These are phyloP conservation scores for Diatrype stigma DNA, from an alignment of 2,329 filamentous ascomycete species.

Conservation along the genomic window DNA sequence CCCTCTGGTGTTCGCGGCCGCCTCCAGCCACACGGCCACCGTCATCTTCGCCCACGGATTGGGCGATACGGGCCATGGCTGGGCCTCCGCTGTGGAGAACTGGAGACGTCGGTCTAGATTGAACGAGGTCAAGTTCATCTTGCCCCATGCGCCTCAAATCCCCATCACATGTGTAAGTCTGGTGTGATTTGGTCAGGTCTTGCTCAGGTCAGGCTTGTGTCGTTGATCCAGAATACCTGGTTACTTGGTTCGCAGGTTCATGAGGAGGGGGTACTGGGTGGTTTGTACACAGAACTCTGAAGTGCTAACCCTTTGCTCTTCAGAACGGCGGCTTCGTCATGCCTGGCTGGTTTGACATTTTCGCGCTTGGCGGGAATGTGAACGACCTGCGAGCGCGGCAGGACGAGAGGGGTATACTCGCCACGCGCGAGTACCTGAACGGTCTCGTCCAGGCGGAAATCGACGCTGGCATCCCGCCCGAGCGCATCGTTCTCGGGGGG, in stretches of 20 bases:
- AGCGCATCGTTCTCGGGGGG: slow-evolving; percentile 80
- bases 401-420: slow-evolving; percentile 69
- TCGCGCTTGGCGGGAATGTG: slow-evolving; percentile 21
- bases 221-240: not conserved
- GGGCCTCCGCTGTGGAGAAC: slow-evolving; percentile 80
- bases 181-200: not conserved
- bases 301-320: not conserved
- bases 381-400: slow-evolving; percentile 30
- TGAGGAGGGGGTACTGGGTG: no score
- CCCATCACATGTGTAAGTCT: slow-evolving; percentile 75
- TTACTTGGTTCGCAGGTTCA: not conserved
- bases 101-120: slow-evolving; percentile 78
- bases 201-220: no score
- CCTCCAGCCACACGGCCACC: slow-evolving; percentile 73
- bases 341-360: slow-evolving; percentile 84
- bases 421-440: slow-evolving; percentile 72
- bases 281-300: no score
- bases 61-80: slow-evolving; percentile 76
- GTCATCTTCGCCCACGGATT: slow-evolving; percentile 93
- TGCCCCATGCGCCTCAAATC: slow-evolving; percentile 84
- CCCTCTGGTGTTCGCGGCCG: slow-evolving; percentile 26
- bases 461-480: slow-evolving; percentile 71
- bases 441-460: slow-evolving; percentile 76
- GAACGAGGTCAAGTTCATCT: slow-evolving; percentile 86
- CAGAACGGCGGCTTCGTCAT: slow-evolving; percentile 74